These are phyloP conservation scores for Solanum gracilifrons DNA, from an alignment of 257 asterid species.

Conservation along the genomic window DNA sequence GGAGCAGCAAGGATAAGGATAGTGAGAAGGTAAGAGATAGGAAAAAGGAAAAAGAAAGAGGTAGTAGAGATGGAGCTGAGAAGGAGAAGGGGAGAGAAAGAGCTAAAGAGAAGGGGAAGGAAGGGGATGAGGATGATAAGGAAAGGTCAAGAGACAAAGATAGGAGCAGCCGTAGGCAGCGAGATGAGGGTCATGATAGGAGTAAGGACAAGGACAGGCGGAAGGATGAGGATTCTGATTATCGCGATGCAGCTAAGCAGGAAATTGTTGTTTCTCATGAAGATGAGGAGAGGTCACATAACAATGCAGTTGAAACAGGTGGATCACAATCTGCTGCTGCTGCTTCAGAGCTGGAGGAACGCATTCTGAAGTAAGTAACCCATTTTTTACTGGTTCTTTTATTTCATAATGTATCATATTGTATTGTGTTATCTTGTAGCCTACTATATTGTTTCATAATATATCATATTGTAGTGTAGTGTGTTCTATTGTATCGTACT, in stretches of 20 bases:
- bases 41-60: slow-evolving; percentile 38
- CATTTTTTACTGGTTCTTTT: background rate
- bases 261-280: slow-evolving; percentile 19
- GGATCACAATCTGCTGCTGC: slow-evolving; percentile 30
- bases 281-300: slow-evolving; percentile 28
- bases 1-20: slow-evolving; percentile 58
- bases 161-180: slow-evolving; percentile 36
- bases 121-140: slow-evolving; percentile 48
- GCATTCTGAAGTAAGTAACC: slow-evolving; percentile 60
- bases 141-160: slow-evolving; percentile 58
- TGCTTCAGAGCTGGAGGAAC: slow-evolving; percentile 44
- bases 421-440: background rate
- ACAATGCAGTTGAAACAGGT: slow-evolving; percentile 21
- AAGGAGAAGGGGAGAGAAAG: slow-evolving; percentile 64
- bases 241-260: slow-evolving; percentile 17
- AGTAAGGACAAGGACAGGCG: slow-evolving; percentile 41
- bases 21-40: slow-evolving; percentile 25
- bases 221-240: slow-evolving; percentile 27
- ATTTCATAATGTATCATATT: background rate
- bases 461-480: background rate
- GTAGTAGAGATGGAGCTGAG: slow-evolving; percentile 41
- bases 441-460: background rate
- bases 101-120: slow-evolving; percentile 52
- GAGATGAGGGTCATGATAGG: slow-evolving; percentile 48
- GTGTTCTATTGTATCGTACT: background rate